phyloP scores from a whole-genome alignment of 2,329 filamentous ascomycete genomes.

The Sporothrix phasma region DNA sequence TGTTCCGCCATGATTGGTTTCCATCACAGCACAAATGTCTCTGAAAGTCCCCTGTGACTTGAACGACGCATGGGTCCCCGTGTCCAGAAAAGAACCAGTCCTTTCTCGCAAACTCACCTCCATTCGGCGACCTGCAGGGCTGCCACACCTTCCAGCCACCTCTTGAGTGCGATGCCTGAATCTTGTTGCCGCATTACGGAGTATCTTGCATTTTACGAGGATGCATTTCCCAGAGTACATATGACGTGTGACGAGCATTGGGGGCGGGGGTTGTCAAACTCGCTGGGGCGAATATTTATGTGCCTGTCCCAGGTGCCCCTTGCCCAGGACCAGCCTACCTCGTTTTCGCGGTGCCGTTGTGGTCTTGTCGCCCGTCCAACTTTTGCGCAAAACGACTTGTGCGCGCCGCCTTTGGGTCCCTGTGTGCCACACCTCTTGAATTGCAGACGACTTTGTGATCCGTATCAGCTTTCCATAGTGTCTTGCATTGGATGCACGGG shows the following conservation, averaged over 20 bases:
- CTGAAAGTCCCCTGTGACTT: not conserved
- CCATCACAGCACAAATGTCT: not conserved
- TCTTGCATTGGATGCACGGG: not conserved
- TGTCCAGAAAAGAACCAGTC: not conserved
- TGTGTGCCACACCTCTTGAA: not conserved
- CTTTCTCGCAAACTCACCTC: not conserved
- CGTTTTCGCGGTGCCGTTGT: too few relatives aligned
- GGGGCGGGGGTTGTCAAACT: not conserved
- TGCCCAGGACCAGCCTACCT: not conserved
- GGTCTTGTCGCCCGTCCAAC: too few relatives aligned
- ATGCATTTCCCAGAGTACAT: too few relatives aligned
- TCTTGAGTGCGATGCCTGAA: not conserved
- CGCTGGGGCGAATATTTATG: too few relatives aligned
- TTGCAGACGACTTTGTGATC: not conserved
- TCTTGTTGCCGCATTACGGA: not conserved
- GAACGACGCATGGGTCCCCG: not conserved
- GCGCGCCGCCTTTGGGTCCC: not conserved
- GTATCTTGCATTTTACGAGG: not conserved
- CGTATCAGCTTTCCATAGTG: not conserved
- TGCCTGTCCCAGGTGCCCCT: not conserved
- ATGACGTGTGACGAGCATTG: not conserved
- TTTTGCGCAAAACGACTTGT: not conserved
- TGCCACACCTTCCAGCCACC: not conserved
- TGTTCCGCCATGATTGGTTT: not conserved
- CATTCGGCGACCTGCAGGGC: conserved; percentile 7